phyloP scores from a whole-genome alignment of 345 rosid genomes.

The Linum tenue region DNA sequence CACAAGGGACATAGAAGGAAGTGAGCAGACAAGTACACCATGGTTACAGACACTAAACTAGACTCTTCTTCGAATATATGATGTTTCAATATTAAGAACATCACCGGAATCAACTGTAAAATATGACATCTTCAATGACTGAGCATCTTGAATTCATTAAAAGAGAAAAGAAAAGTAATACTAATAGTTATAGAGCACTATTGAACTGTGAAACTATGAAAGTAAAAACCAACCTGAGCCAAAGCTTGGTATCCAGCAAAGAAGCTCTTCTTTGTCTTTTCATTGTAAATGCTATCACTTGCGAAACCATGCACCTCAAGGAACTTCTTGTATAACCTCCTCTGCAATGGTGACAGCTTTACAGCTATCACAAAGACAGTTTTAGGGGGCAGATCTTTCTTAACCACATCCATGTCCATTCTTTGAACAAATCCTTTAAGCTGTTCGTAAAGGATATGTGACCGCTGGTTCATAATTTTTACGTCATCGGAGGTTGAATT shows the following conservation, averaged over 20 bases:
- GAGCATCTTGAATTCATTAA: too few relatives aligned
- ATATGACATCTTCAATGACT: too few relatives aligned
- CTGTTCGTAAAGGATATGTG: constrained; percentile 93
- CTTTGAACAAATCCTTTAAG: constrained; percentile 98
- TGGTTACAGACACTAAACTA: too few relatives aligned
- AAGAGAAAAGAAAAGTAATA: too few relatives aligned
- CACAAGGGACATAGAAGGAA: too few relatives aligned
- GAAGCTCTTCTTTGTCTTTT: constrained; percentile 72
- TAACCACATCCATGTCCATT: constrained; percentile 98
- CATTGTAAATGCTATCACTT: constrained; percentile 46
- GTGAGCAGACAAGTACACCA: too few relatives aligned
- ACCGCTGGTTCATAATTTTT: constrained; percentile 97
- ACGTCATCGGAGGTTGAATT: constrained; percentile 92
- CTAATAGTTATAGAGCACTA: too few relatives aligned
- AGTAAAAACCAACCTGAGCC: constrained; percentile 68
- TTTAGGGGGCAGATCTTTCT: constrained; percentile 97
- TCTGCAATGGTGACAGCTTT: constrained; percentile 85
- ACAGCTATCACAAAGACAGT: constrained; percentile 91
- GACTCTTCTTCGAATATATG: too few relatives aligned
- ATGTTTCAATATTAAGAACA: too few relatives aligned
- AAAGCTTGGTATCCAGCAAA: constrained; percentile 97
- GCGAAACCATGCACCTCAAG: constrained; percentile 82
- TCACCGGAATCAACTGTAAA: too few relatives aligned
- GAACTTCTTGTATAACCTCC: constrained; percentile 88
- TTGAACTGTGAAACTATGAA: background rate